Evolutionary conservation across 176 grass and related monocot species (phyloP).

Genomic region (Paspalum notatum): DNA sequence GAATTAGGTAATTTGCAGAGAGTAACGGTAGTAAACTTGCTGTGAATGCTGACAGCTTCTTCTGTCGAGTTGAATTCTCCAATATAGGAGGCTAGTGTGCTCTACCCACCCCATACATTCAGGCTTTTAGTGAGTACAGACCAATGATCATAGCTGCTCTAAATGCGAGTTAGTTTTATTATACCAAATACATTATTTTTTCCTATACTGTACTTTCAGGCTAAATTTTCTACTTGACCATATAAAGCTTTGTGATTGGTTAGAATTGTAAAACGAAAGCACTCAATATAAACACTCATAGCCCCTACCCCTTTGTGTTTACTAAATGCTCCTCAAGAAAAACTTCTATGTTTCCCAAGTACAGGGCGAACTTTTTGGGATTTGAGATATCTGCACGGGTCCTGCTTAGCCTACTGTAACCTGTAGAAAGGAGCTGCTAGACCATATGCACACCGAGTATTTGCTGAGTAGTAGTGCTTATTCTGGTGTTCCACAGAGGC

Average conservation of each 20-base stretch:
- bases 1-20: background rate
- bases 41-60: background rate
- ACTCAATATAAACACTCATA: background rate
- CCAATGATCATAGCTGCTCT: background rate
- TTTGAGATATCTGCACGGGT: constrained; percentile 14
- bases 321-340: background rate
- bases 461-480: background rate
- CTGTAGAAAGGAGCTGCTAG: background rate
- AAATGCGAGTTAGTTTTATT: background rate
- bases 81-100: background rate
- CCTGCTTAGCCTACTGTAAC: background rate
- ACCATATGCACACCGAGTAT: background rate
- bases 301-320: background rate
- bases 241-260: background rate
- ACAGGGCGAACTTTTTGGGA: background rate
- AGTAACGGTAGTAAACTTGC: background rate
- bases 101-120: background rate
- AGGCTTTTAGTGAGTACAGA: constrained; percentile 15
- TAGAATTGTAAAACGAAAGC: background rate
- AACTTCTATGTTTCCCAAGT: constrained; percentile 10
- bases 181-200: background rate
- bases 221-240: constrained; percentile 18
- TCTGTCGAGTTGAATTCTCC: background rate
- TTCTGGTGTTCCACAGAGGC: background rate
- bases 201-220: background rate